Conservation (phyloP, 768 basidiomycete species). For the Mycena pura region DNA sequence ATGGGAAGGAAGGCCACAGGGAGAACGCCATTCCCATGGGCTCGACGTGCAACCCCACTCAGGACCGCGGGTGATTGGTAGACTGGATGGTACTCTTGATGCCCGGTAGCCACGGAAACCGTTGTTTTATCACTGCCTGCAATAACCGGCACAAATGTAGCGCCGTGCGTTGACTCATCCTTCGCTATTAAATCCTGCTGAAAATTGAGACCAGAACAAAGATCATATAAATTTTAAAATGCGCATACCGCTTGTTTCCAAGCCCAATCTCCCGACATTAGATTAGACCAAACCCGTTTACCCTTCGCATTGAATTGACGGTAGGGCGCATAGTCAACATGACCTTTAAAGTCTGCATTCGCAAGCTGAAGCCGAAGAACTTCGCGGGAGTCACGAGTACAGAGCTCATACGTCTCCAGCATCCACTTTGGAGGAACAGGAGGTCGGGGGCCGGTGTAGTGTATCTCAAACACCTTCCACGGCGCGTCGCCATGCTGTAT, state of each 20-base stretch:
- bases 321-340: constrained; percentile 31
- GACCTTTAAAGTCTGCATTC: not conserved
- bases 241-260: constrained; percentile 34
- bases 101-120: constrained; percentile 30
- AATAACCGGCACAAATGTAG: constrained; percentile 32
- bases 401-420: not conserved
- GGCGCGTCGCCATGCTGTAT: constrained; percentile 5
- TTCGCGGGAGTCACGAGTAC: not conserved
- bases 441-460: not conserved
- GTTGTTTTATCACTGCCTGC: constrained; percentile 38
- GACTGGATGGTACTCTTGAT: constrained; percentile 18
- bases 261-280: constrained; percentile 35
- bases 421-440: not conserved
- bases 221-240: constrained; percentile 11
- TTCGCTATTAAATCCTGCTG: constrained; percentile 19
- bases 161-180: constrained; percentile 26
- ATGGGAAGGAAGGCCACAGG: constrained; percentile 28
- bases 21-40: constrained; percentile 23
- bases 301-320: constrained; percentile 28
- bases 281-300: constrained; percentile 31
- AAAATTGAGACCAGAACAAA: not conserved
- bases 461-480: constrained; percentile 1
- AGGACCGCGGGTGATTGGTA: not conserved
- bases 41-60: constrained; percentile 12
- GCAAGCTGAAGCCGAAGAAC: not conserved